Conservation (phyloP, 441 rosid genomes). For the Populus trichocarpa region DNA sequence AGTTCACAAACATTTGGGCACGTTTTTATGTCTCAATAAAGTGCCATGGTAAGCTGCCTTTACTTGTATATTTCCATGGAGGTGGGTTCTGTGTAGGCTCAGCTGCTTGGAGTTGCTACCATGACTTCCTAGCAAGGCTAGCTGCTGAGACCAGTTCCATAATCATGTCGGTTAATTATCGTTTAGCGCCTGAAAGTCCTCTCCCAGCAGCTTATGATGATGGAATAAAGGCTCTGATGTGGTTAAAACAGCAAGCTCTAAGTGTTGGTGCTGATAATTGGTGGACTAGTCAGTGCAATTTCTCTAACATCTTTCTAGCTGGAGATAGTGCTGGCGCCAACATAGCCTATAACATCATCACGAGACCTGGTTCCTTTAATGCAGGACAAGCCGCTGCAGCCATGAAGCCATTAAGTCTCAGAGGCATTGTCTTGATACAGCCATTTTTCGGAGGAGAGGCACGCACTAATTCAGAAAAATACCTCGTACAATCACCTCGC, state of each 20-base stretch:
- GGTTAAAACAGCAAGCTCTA: constrained; percentile 43
- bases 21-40: constrained; percentile 52
- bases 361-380: constrained; percentile 20
- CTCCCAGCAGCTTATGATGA: constrained; percentile 81
- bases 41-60: constrained; percentile 36
- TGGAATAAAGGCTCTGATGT: constrained; percentile 45
- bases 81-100: constrained; percentile 88
- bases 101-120: constrained; percentile 79
- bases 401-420: constrained; percentile 30
- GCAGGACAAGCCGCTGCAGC: neutral
- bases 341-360: constrained; percentile 50
- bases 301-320: constrained; percentile 39
- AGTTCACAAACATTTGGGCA: constrained; percentile 53
- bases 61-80: constrained; percentile 76
- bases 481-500: constrained; percentile 32
- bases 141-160: constrained; percentile 45
- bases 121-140: constrained; percentile 54
- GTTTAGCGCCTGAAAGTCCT: constrained; percentile 73
- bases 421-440: constrained; percentile 59
- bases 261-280: constrained; percentile 20
- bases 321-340: constrained; percentile 91
- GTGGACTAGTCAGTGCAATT: constrained; percentile 54
- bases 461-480: constrained; percentile 49
- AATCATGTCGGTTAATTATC: constrained; percentile 64
- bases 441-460: constrained; percentile 85